phyloP scores from a whole-genome alignment of 2,329 filamentous ascomycete genomes.

The Diplodia sapinea region DNA sequence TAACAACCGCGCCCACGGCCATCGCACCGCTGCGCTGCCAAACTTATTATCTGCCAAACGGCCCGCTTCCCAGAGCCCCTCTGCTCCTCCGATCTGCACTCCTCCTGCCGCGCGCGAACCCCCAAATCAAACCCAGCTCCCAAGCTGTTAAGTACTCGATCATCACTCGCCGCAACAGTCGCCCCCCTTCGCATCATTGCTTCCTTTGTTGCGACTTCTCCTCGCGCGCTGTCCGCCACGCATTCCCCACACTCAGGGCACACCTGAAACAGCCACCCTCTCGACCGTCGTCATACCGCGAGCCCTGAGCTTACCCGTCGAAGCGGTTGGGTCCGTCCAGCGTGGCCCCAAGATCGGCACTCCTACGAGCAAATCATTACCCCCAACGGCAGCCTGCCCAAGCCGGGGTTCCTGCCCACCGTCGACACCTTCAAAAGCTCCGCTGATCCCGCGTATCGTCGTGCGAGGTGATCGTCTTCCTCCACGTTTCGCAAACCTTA shows the following conservation, averaged over 20 bases:
- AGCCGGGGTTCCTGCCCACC: slow-evolving; percentile 36
- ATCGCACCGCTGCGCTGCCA: slow-evolving; percentile 28
- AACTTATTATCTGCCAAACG: slow-evolving; percentile 31
- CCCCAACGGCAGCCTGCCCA: slow-evolving; percentile 39
- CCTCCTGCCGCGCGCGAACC: slow-evolving; percentile 25
- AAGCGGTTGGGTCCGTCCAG: slow-evolving; percentile 45
- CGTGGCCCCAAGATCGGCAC: slow-evolving; percentile 42
- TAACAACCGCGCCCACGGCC: slow-evolving; percentile 30
- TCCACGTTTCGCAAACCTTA: slow-evolving; percentile 53
- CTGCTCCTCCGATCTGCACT: slow-evolving; percentile 31
- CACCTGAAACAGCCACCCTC: slow-evolving; percentile 46
- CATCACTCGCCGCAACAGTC: slow-evolving; percentile 25
- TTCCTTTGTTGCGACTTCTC: slow-evolving; percentile 27
- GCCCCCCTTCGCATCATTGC: slow-evolving; percentile 31
- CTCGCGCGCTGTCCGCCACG: slow-evolving; percentile 27
- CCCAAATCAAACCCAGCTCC: slow-evolving; percentile 22
- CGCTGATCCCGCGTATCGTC: slow-evolving; percentile 56
- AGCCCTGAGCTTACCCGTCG: slow-evolving; percentile 46
- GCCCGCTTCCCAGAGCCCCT: slow-evolving; percentile 27
- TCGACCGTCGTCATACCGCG: slow-evolving; percentile 31
- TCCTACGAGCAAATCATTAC: slow-evolving; percentile 46
- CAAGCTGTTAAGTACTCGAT: slow-evolving; percentile 27
- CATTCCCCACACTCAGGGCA: slow-evolving; percentile 43
- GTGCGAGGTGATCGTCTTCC: slow-evolving; percentile 53
- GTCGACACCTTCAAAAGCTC: slow-evolving; percentile 47